Percentiles rank a stretch among this genome's conserved stretches.
Conservation (phyloP, 2,329 filamentous ascomycete genomes). For the Anthostomella pinea region DNA sequence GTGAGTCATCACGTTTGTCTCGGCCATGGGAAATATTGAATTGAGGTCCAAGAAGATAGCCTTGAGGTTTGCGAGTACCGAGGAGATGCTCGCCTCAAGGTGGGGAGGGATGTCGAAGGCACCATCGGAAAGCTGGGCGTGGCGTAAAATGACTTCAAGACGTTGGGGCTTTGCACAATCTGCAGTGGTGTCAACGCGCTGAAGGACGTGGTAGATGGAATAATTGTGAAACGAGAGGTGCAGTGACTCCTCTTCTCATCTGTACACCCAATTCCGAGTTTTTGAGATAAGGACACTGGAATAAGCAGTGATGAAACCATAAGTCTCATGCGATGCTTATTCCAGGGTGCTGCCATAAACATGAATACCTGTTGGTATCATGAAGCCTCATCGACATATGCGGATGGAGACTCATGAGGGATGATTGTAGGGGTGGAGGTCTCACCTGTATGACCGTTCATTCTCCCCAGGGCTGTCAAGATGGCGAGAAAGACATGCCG, state of each 20-base stretch:
- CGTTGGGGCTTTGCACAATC: conserved; percentile 31
- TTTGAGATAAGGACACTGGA: too few species aligned
- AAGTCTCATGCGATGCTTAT: too few species aligned
- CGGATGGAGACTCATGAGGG: too few species aligned
- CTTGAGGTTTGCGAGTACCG: conserved; percentile 44
- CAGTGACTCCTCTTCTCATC: too few species aligned
- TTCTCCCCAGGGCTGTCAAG: conserved; percentile 40
- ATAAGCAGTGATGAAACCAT: too few species aligned
- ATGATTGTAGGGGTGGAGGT: conserved; percentile 21
- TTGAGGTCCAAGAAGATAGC: conserved; percentile 41
- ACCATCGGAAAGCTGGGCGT: conserved; percentile 33
- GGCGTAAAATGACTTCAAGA: conserved; percentile 47
- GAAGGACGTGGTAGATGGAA: too few species aligned
- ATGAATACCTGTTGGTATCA: too few species aligned
- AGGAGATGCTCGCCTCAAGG: conserved; percentile 34
- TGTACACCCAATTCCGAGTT: too few species aligned
- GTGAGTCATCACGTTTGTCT: not conserved
- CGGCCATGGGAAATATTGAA: conserved; percentile 3
- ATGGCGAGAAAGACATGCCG: conserved; percentile 38
- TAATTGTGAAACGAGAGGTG: too few species aligned
- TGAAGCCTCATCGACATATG: too few species aligned
- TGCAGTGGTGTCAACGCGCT: conserved; percentile 4
- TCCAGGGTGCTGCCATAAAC: too few species aligned
- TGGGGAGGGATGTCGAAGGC: conserved; percentile 47
- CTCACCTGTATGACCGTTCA: conserved; percentile 28